Base-by-base conservation (phyloP, 768 basidiomycete genomes). In the Termitomyces sp. region DNA sequence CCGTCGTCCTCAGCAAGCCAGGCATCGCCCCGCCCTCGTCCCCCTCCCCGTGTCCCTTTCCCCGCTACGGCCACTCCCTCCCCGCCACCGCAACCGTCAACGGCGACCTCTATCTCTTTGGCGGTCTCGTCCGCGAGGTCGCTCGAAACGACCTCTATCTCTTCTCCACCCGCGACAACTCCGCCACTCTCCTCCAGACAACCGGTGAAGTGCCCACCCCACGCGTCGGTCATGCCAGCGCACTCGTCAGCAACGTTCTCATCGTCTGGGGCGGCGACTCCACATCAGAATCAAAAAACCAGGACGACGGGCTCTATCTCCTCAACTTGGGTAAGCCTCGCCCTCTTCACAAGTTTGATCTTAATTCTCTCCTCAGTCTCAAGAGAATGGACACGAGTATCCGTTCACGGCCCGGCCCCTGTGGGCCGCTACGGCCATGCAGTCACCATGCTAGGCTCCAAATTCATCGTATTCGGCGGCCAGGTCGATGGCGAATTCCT, bases 261-360 rank as follows among this genome's bases (percentile, higher is more conserved):
- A 91, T 98, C 62, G 89, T 98, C 4, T 99, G 97, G 97, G 97
- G 97, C 37, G 97, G 96, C 31, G 97, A 99, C 71, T 98, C 96
- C 4, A 96, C 94, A 75, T 85, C 87, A 14, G 88, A 89, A 67
- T 77, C 79, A 29, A 83, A 79, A 72, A 77, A 81, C 37, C 92
- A 95, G 75, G 97, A 98, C 71, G 93, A 98, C 72, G 90, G 86
- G 0, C 78, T 98, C 48, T 98, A 98, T 80, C 81, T 99, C 10
- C 80, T 99, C 51, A 98, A 98, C 73, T 84, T 98, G 42, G 88
- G 96, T 96, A 71, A 66, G 91, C 80, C 57, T 5, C 25, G 25
- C 25, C 25, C 25, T 25, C 25, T 25, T 25, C 25, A 25, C 25
- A 25, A 25, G 25, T 25, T 25, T 25, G 12, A 20, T 25, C 25